Conservation (phyloP, 78 protist species). For the Cavenderia fasciculata region DNA sequence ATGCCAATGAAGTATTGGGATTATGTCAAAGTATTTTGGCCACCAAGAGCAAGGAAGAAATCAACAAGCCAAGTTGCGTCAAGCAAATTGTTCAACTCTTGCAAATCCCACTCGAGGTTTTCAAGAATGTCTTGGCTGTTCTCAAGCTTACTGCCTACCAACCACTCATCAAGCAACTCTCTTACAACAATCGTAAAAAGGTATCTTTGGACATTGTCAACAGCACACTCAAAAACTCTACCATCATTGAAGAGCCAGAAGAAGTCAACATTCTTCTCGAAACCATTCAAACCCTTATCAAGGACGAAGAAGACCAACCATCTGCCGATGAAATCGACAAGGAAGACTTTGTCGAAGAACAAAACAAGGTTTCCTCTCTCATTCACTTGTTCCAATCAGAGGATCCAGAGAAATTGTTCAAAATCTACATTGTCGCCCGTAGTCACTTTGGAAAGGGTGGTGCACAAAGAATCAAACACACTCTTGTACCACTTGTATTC, state of each 20-base stretch:
- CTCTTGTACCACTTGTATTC: constrained; percentile 80
- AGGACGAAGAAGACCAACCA: constrained; percentile 75
- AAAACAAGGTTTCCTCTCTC: constrained; percentile 81
- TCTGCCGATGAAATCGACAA: constrained; percentile 78
- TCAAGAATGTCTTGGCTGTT: constrained; percentile 69
- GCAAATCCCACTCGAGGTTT: constrained; percentile 76
- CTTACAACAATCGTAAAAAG: constrained; percentile 55
- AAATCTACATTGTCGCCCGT: constrained; percentile 82
- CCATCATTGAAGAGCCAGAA: constrained; percentile 76
- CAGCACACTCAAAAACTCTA: constrained; percentile 12
- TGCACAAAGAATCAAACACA: constrained; percentile 78
- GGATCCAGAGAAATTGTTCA: constrained; percentile 77
- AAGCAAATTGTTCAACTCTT: constrained; percentile 65
- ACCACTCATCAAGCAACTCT: constrained; percentile 52
- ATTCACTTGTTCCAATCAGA: constrained; percentile 82
- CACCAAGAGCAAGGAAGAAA: constrained; percentile 51
- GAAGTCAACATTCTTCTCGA: constrained; percentile 60
- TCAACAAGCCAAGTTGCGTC: constrained; percentile 54
- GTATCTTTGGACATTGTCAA: constrained; percentile 54
- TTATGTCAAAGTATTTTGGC: constrained; percentile 16
- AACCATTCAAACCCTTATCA: constrained; percentile 49
- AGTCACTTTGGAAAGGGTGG: constrained; percentile 91
- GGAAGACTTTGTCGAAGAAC: constrained; percentile 92
- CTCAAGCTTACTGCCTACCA: constrained; percentile 82
- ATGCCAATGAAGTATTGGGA: constrained; percentile 82